These are phyloP conservation scores for Camillea tinctor DNA, from an alignment of 2,329 filamentous ascomycete species.

Conservation along the genomic window DNA sequence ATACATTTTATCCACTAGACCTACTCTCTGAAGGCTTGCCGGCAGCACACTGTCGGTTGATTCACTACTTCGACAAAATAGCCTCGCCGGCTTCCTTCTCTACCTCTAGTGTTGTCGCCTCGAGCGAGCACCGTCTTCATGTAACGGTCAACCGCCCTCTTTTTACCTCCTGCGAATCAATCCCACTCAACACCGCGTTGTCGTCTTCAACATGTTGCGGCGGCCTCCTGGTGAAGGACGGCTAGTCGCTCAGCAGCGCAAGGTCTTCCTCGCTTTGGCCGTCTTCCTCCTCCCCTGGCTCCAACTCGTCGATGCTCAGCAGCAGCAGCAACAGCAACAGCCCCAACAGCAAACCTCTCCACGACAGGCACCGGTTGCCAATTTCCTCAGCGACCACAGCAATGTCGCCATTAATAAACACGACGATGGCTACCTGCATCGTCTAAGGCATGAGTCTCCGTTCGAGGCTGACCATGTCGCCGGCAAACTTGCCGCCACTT, in stretches of 20 bases:
- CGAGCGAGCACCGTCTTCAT: neutral
- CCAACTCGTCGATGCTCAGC: conserved; percentile 54
- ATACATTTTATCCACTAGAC: neutral
- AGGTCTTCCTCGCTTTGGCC: conserved; percentile 45
- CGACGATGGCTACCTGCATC: conserved; percentile 18
- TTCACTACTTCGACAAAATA: neutral
- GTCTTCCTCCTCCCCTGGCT: conserved; percentile 48
- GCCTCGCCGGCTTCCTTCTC: neutral
- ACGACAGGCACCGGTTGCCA: conserved; percentile 25
- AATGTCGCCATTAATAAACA: conserved; percentile 18
- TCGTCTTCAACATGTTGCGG: conserved; percentile 50
- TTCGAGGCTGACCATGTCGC: conserved; percentile 19
- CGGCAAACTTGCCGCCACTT: conserved; percentile 26
- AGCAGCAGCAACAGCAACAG: conserved; percentile 47
- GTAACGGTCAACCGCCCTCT: neutral
- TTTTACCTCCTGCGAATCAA: neutral
- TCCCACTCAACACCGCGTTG: conserved; percentile 17
- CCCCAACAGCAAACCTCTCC: conserved; percentile 21
- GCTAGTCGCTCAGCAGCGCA: conserved; percentile 41
- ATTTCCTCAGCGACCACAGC: conserved; percentile 23
- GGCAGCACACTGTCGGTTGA: neutral
- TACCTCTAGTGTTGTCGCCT: neutral
- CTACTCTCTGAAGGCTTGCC: neutral
- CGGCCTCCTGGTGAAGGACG: conserved; percentile 55
- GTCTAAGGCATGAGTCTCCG: conserved; percentile 20